These are phyloP conservation scores for Lachancea sp. DNA, from an alignment of 805 yeast genomes.

Conservation along the genomic window DNA sequence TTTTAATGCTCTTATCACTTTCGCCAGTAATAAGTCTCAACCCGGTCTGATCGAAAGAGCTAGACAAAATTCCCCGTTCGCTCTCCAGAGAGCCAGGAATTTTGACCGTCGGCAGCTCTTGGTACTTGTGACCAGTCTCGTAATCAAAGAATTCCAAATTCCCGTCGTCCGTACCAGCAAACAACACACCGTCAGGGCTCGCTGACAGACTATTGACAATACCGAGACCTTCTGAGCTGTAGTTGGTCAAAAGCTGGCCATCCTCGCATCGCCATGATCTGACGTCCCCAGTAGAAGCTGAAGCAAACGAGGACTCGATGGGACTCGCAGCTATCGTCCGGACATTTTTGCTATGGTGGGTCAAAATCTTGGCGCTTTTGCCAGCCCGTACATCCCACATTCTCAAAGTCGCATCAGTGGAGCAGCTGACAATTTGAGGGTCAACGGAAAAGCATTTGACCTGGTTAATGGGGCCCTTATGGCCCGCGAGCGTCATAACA, in stretches of 20 bases:
- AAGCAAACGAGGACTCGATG: slow-evolving; percentile 61
- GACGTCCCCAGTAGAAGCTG: slow-evolving; percentile 76
- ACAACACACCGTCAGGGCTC: slow-evolving; percentile 56
- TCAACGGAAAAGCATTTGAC: slow-evolving; percentile 64
- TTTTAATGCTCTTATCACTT: slow-evolving; percentile 78
- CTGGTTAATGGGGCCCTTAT: slow-evolving; percentile 64
- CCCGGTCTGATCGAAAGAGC: slow-evolving; percentile 75
- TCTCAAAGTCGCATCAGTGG: slow-evolving; percentile 78
- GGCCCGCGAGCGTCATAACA: slow-evolving; percentile 76
- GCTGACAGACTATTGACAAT: slow-evolving; percentile 66
- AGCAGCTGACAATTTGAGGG: slow-evolving; percentile 80
- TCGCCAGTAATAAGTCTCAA: slow-evolving; percentile 78
- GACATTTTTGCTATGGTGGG: slow-evolving; percentile 80
- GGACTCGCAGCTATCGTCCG: slow-evolving; percentile 69
- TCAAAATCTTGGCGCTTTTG: slow-evolving; percentile 58
- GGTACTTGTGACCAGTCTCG: slow-evolving; percentile 58
- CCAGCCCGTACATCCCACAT: slow-evolving; percentile 88
- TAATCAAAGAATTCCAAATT: slow-evolving; percentile 72
- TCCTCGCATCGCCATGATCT: slow-evolving; percentile 80
- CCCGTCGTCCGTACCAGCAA: slow-evolving; percentile 84
- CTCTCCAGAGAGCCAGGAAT: slow-evolving; percentile 67
- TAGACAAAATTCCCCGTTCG: slow-evolving; percentile 61
- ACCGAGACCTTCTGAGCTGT: slow-evolving; percentile 31
- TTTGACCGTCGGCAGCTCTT: slow-evolving; percentile 45
- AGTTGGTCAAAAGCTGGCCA: slow-evolving; percentile 62